phyloP scores from a whole-genome alignment of 208 protist genomes.

The Naegleria lovaniensis region DNA sequence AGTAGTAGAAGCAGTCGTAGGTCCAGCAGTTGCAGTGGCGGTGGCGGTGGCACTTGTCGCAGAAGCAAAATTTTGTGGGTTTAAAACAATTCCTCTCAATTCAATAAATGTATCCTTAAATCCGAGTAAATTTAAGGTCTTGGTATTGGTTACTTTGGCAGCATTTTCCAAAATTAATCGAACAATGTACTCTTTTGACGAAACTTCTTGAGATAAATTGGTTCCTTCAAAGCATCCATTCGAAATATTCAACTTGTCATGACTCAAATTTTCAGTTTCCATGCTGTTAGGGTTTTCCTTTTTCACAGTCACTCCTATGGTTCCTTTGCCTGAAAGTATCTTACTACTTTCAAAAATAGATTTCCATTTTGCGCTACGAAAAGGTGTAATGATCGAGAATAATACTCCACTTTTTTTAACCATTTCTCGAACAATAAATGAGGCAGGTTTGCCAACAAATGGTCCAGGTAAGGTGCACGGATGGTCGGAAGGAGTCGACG shows the following conservation, averaged over 20 bases:
- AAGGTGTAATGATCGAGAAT: neutral
- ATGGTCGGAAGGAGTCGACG: neutral
- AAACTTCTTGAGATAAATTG: no score
- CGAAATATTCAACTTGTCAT: no score
- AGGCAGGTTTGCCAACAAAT: neutral
- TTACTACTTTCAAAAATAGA: neutral
- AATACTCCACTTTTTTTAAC: neutral
- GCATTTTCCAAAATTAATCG: no score
- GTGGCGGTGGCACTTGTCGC: neutral
- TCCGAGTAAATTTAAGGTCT: no score
- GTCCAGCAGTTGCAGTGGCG: neutral
- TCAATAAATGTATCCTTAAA: neutral
- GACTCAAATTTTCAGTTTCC: neutral
- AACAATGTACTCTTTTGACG: no score
- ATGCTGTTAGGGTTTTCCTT: neutral
- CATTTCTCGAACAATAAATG: neutral
- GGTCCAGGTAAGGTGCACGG: neutral
- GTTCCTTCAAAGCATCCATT: no score
- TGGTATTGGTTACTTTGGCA: no score
- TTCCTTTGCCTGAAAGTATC: neutral
- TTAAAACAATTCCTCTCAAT: neutral
- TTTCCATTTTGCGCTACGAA: neutral
- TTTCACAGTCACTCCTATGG: neutral
- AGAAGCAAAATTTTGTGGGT: neutral
- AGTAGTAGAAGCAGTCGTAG: neutral